Base-by-base conservation (phyloP, 768 basidiomycete species). In the Termitomyces sp. region DNA sequence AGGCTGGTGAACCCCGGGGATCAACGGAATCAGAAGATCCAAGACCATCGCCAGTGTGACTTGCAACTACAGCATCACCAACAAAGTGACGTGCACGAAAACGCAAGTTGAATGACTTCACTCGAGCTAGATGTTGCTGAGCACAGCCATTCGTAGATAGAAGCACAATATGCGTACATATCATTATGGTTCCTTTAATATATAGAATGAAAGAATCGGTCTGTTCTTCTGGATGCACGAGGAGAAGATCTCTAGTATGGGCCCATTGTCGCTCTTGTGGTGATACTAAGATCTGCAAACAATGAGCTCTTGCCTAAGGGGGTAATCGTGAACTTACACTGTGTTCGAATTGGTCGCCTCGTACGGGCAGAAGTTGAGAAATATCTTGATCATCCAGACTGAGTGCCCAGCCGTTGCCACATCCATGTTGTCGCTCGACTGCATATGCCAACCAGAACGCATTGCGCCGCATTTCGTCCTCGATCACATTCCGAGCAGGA, bases 391-490 rank as follows among this genome's bases (percentile, higher is more conserved):
- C 89, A 60, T 91, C 90, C 10, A 91, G 71, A 57, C 78, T 79
- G 58, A 83, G 74, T 0, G 89, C 84, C 83, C 88, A 91, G 19
- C 84, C 85, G 62, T 88, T 89, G 32, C 82, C 82, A 58, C 79
- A 80, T 5, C 86, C 83, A 55, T 83, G 81, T 59, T 85, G 79
- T 27, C 89, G 82, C 61, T 91, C 89, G 44, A 78, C 74, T 6
- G 84, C 77, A 66, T 90, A 90, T 9, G 86, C 83, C 45, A 87
- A 64, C 83, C 89, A 92, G 63, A 90, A 89, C 1, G 82, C 76
- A 62, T 90, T 90, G 54, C 88, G 76, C 49, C 90, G 77, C 40
- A 75, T 82, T 68, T 90, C 90, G 34, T 87, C 86, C 67, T 90
- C 89, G 7, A 85, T 72, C 2, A 82, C 78, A 32, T 79, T 84